Evolutionary conservation across 805 yeast species (phyloP), one percentile per base, ranked within the genome.

Genomic region (Kuraishia molischiana): DNA sequence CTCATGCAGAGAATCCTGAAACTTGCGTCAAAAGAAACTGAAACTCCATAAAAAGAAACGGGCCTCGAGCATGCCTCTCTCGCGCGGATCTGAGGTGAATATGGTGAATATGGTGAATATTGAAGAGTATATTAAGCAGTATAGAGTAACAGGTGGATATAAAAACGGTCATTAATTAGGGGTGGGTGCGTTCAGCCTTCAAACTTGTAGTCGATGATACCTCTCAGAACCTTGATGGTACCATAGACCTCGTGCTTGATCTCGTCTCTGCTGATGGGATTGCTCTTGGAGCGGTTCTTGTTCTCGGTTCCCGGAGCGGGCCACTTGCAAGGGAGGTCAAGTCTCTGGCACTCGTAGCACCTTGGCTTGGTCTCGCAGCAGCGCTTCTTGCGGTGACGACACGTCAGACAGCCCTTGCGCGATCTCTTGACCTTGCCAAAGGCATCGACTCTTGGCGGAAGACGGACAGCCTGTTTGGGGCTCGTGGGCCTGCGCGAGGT

Each of bases 341-440:
- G 62, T 37, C 92, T 59, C n/a, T 56, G 44, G 54, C 94, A 84
- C 47, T 83, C 87, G 1, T 62, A 52, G 49, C 95, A 84, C 19
- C 54, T 54, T 3, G 94, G 94, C 38, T 67, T 67, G 1, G 67
- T 61, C 51, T 84, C 92, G 50, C 85, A 81, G 46, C 94, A 84
- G 39, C 87, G 67, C 52, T 82, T 84, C 64, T 84, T 84, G 19
- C 95, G 59, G 41, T 72, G 74, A 33, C 92, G 69, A 47, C 95
- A 84, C 1, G 94, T 81, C 32, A 80, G 61, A 53, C 94, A 84
- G 0, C 95, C 95, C 66, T 68, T 65, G 49, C 85, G 65, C 14
- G 82, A 75, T 40, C 85, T 61, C 47, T 64, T 72, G n/a, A 64
- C 46, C 43, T 60, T 66, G 5, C 19, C 19, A 31, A 5, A 15